Evolutionary conservation across 2,329 filamentous ascomycete genomes (phyloP), one percentile per base, ranked within the genome.

Genomic region (Botrytis tulipae): DNA sequence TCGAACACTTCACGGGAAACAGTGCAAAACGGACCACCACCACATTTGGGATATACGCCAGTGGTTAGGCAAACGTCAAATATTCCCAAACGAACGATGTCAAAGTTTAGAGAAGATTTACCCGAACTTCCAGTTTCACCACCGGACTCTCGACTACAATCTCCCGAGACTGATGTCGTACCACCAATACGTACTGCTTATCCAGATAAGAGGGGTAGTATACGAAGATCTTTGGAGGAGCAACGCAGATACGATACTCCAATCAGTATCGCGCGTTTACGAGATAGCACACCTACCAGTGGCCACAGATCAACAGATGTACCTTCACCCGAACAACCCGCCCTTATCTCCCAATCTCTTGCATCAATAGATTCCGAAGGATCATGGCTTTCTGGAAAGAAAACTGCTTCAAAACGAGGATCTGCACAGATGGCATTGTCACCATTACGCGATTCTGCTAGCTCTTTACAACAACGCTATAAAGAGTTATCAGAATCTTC

Each of bases 301-400:
- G 82, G 83, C 73, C 80, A 82, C 73, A 83, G 80, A 75, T 81
- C 76, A 75, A 77, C 75, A 66, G 80, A 83, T 7, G 83, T 84
- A 37, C 81, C 84, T 40, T 90, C 87, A 8, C 89, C 85, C 29
- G 90, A 87, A 77, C 87, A 84, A 51, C 81, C 70, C 77, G 81
- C 70, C 79, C 87, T 76, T 54, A 83, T 94, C 80, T 93, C 94
- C 44, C 92, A 95, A 82, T 98, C 95, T 0, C 86, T 98, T 29
- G 96, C 94, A 2, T 98, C 95, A 0, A 93, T 98, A 74, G 96
- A 98, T 80, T 98, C 95, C 0, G 96, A 99, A 84, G 96, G 89
- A 7, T 98, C 95, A 0, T 99, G 96, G 96, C 90, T 99, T 62
- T 96, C 94, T 5, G 94, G 95, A 25, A 90, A 91, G 73, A 82